Conservation (phyloP, 1,139 yeast genomes). For the Yamadazyma mexicana region DNA sequence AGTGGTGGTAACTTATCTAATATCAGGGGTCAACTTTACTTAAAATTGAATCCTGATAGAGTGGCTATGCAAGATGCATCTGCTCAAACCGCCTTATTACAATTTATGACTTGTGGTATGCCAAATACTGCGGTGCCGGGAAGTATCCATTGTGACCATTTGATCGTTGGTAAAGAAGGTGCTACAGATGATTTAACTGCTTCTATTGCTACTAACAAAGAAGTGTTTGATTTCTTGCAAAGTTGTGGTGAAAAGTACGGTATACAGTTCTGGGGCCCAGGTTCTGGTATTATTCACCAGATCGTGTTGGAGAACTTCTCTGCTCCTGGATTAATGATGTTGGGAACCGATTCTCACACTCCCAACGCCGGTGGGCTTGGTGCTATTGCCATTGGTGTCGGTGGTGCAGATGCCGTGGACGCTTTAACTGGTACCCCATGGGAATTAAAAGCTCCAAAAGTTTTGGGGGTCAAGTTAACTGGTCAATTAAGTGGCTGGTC, state of each 20-base stretch:
- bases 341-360: conserved; percentile 96
- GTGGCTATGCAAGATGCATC: conserved; percentile 99
- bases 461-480: conserved; percentile 86
- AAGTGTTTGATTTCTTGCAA: conserved; percentile 89
- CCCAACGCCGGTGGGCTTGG: conserved; percentile 99
- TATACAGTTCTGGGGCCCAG: conserved; percentile 98
- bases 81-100: conserved; percentile 95
- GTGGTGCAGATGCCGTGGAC: conserved; percentile 99
- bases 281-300: conserved; percentile 97
- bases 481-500: conserved; percentile 90
- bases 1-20: conserved; percentile 48
- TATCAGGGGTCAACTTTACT: conserved; percentile 80
- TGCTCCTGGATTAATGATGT: conserved; percentile 93
- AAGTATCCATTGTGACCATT: conserved; percentile 95
- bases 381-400: conserved; percentile 96
- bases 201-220: conserved; percentile 83
- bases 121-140: conserved; percentile 85
- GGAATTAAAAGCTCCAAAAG: conserved; percentile 96
- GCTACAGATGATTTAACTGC: conserved; percentile 73
- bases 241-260: conserved; percentile 92
- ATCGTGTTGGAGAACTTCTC: conserved; percentile 93
- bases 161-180: conserved; percentile 94
- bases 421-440: conserved; percentile 97
- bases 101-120: conserved; percentile 96
- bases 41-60: conserved; percentile 93